Evolutionary conservation across 805 yeast genomes (phyloP).

Genomic region (Candida pseudofarinosa): DNA sequence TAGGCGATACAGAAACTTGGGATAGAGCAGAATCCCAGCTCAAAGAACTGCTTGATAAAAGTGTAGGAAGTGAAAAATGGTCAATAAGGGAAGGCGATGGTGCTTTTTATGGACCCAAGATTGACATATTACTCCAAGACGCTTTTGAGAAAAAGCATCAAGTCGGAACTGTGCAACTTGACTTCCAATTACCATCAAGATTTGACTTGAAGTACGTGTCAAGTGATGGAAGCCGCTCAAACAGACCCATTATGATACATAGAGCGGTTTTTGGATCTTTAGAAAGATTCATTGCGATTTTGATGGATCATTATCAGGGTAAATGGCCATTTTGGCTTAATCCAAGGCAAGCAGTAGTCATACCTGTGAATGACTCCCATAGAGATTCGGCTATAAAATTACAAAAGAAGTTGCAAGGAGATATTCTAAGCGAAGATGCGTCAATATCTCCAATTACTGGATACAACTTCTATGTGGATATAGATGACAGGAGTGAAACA

Average conservation of each 20-base stretch:
- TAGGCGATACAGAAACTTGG: conserved; percentile 81
- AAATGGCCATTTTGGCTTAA: conserved; percentile 98
- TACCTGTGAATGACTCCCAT: conserved; percentile 73
- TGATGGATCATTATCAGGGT: conserved; percentile 86
- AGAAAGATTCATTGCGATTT: conserved; percentile 86
- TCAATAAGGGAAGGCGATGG: conserved; percentile 87
- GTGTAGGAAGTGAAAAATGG: conserved; percentile 56
- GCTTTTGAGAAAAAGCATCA: conserved; percentile 80
- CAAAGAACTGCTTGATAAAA: conserved; percentile 50
- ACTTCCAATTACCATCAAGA: conserved; percentile 87
- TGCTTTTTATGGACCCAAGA: conserved; percentile 95
- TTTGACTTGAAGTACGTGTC: conserved; percentile 68
- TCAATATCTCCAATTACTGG: conserved; percentile 54
- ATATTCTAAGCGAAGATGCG: conserved; percentile 23
- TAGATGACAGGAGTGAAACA: conserved; percentile 72
- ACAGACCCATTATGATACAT: conserved; percentile 90
- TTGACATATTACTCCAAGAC: conserved; percentile 81
- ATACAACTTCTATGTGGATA: conserved; percentile 65
- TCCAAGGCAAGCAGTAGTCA: conserved; percentile 82
- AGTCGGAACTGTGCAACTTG: conserved; percentile 92
- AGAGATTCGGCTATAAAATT: conserved; percentile 49
- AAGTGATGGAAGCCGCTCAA: conserved; percentile 44
- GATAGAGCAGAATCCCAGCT: conserved; percentile 71
- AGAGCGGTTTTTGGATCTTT: conserved; percentile 94
- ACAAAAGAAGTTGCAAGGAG: conserved; percentile 44